A percentile compares a stretch with the other conserved stretches of the same genome.
Evolutionary conservation across 1,284 basidiomycete species (phyloP).

Genomic region (Moesziomyces antarcticus): DNA sequence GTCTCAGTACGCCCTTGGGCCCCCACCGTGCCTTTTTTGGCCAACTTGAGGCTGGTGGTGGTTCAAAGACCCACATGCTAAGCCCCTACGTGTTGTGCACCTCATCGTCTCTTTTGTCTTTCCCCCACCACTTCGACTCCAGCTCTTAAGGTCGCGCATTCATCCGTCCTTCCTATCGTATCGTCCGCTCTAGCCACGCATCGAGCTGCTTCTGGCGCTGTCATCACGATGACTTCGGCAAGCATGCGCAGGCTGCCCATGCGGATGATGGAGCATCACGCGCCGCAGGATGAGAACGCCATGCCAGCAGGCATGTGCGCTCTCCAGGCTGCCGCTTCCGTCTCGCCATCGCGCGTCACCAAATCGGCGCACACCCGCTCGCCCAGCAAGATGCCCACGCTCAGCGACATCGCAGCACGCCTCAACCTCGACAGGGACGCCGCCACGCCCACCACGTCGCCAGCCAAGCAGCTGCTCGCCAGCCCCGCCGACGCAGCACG

Average conservation of each 20-base stretch:
- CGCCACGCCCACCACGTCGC: constrained; percentile 11
- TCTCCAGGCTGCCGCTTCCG: neutral
- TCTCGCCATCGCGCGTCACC: constrained; percentile 5
- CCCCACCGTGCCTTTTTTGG: too few relatives aligned
- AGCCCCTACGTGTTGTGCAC: too few relatives aligned
- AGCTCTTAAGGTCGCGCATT: too few relatives aligned
- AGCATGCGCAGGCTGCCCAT: constrained; percentile 23
- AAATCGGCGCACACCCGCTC: constrained; percentile 7
- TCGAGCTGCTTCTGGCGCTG: too few relatives aligned
- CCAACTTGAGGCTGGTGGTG: too few relatives aligned
- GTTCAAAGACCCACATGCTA: too few relatives aligned
- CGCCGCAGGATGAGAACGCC: constrained; percentile 23
- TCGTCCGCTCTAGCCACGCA: too few relatives aligned
- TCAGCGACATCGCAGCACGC: constrained; percentile 55
- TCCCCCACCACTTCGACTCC: too few relatives aligned
- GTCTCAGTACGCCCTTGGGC: too few relatives aligned
- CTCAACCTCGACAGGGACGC: constrained; percentile 34
- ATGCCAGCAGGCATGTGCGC: constrained; percentile 14
- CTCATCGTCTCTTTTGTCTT: too few relatives aligned
- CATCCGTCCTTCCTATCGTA: too few relatives aligned
- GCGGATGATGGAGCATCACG: constrained; percentile 9
- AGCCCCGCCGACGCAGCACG: constrained; percentile 7
- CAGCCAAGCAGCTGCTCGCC: constrained; percentile 15
- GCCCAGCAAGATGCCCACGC: constrained; percentile 43
- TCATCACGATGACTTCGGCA: constrained; percentile 19